Percentiles rank a stretch among this genome's conserved stretches.
Conservation (phyloP, 371 early-diverging fungal genomes). For the Massospora cicadina region DNA sequence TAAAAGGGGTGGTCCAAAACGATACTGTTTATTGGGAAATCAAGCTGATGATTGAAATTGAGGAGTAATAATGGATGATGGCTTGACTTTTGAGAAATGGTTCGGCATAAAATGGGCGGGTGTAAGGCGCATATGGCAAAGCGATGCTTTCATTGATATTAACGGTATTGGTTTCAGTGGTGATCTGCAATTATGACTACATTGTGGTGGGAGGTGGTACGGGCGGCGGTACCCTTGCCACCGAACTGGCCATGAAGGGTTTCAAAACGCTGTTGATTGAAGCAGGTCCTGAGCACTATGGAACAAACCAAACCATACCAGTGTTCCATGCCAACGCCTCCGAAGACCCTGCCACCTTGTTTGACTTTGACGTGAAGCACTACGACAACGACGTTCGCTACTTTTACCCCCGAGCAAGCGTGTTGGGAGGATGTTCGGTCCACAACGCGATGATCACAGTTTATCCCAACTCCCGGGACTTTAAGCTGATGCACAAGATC, state of each 20-base stretch:
- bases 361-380: conserved; percentile 2
- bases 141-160: background rate
- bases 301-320: background rate
- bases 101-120: too few species aligned
- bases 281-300: background rate
- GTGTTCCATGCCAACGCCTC: background rate
- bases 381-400: background rate
- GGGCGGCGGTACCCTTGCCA: background rate
- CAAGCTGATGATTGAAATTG: too few species aligned
- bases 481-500: background rate
- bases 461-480: conserved; percentile 7
- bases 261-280: conserved; percentile 10
- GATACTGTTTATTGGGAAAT: too few species aligned
- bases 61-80: too few species aligned
- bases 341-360: background rate
- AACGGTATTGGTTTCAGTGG: background rate
- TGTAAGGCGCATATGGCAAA: too few species aligned
- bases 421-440: conserved; percentile 1
- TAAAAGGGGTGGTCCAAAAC: too few species aligned
- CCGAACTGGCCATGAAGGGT: conserved; percentile 1
- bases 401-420: conserved; percentile 6
- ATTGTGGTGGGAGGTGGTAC: conserved; percentile 6
- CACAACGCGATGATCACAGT: conserved; percentile 7
- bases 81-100: too few species aligned
- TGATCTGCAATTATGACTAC: conserved; percentile 10